Percentiles rank a stretch among this genome's conserved stretches.
phyloP scores from a whole-genome alignment of 805 yeast genomes.

The Diddensiella caesifluorescens region DNA sequence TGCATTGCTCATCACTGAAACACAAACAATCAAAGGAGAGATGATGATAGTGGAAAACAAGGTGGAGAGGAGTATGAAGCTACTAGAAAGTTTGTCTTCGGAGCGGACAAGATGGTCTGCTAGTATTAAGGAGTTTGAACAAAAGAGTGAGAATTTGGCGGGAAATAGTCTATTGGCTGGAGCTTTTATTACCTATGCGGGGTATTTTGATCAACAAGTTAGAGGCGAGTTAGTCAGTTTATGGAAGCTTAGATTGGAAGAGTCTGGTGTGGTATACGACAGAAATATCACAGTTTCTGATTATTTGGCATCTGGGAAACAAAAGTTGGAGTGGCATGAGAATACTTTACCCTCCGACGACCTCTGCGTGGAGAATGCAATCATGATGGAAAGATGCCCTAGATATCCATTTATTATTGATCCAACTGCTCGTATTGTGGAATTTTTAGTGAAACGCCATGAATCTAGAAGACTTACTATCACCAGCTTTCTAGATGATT shows the following conservation, averaged over 20 bases:
- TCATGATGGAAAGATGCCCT: conserved; percentile 41
- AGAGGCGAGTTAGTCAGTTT: conserved; percentile 35
- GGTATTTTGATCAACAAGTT: conserved; percentile 46
- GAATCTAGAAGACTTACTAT: conserved; percentile 36
- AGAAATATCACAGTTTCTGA: conserved; percentile 25
- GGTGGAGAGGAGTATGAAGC: conserved; percentile 54
- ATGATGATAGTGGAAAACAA: conserved; percentile 57
- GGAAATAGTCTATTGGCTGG: conserved; percentile 68
- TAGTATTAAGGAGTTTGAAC: conserved; percentile 47
- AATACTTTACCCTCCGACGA: conserved; percentile 55
- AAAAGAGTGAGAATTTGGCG: conserved; percentile 41
- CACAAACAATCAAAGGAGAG: conserved; percentile 68
- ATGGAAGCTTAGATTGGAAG: conserved; percentile 37
- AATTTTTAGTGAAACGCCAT: conserved; percentile 35
- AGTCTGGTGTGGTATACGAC: conserved; percentile 39
- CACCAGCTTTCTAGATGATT: conserved; percentile 67
- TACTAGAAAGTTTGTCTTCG: conserved; percentile 56
- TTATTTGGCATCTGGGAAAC: conserved; percentile 38
- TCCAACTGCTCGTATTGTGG: conserved; percentile 50
- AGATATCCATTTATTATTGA: conserved; percentile 63
- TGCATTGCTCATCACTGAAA: conserved; percentile 68
- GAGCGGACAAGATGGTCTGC: conserved; percentile 76
- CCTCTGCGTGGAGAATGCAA: conserved; percentile 56
- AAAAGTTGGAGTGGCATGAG: conserved; percentile 47
- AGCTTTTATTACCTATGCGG: conserved; percentile 56